Evolutionary conservation across 257 asterid genomes (phyloP).

Genomic region (Rhazya stricta): DNA sequence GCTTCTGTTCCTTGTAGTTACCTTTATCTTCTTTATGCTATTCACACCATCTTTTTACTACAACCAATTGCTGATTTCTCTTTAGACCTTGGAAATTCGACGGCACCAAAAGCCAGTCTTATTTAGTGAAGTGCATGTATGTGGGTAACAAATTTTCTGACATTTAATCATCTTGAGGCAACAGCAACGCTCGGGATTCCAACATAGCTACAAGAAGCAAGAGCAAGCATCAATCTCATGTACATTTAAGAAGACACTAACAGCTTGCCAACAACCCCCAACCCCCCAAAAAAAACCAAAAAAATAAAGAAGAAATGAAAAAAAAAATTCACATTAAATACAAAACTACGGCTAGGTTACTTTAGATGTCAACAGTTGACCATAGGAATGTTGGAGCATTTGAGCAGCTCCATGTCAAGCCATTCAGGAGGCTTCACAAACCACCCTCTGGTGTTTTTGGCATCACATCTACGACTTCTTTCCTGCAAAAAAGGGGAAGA

Average conservation of each 20-base stretch:
- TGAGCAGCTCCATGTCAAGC: not conserved
- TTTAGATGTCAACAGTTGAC: not conserved
- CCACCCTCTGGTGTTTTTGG: not conserved
- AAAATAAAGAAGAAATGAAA: too few species aligned
- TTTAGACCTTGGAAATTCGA: not conserved
- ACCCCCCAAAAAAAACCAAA: not conserved
- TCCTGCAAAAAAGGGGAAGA: not conserved
- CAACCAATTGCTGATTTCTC: not conserved
- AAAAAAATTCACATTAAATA: not conserved
- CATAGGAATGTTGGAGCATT: not conserved
- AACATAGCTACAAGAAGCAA: not conserved
- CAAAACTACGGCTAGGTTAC: not conserved
- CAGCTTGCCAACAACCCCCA: not conserved
- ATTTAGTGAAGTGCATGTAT: too few species aligned
- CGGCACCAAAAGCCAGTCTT: not conserved
- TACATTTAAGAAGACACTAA: not conserved
- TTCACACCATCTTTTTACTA: not conserved
- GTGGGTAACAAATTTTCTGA: not conserved
- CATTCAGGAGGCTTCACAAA: not conserved
- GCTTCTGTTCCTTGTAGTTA: not conserved
- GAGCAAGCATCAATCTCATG: not conserved
- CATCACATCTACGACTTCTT: slow-evolving; percentile 8
- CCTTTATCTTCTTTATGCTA: slow-evolving; percentile 1
- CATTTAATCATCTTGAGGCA: not conserved
- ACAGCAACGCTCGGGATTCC: not conserved